A percentile compares a stretch with the other conserved stretches of the same genome.
Evolutionary conservation across 2,329 filamentous ascomycete species (phyloP).

Genomic region (Lithohypha guttulata): DNA sequence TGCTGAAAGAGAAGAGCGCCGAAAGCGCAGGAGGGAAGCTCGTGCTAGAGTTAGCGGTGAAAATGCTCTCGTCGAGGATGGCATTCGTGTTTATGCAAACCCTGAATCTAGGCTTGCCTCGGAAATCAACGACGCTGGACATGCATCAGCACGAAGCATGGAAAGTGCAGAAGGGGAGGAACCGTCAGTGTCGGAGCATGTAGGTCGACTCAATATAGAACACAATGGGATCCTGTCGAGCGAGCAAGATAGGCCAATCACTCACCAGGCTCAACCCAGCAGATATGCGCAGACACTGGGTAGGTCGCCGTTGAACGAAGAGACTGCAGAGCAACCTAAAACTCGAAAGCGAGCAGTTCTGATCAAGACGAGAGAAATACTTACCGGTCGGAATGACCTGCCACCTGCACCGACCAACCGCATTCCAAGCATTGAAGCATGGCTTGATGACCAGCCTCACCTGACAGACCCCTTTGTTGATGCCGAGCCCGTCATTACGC

Average conservation of each 20-base stretch:
- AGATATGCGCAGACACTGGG: conserved; percentile 19
- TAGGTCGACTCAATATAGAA: neutral
- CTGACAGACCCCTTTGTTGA: conserved; percentile 37
- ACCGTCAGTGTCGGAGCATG: neutral
- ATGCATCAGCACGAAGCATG: neutral
- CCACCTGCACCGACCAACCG: conserved; percentile 32
- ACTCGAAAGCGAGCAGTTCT: conserved; percentile 33
- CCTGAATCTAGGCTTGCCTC: neutral
- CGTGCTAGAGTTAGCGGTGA: conserved; percentile 1
- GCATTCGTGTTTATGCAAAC: conserved; percentile 22
- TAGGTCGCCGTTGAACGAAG: conserved; percentile 21
- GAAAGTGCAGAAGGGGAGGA: neutral
- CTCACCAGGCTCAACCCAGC: conserved; percentile 8
- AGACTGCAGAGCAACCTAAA: conserved; percentile 19
- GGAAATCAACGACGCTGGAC: neutral
- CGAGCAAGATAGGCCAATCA: neutral
- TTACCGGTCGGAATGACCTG: conserved; percentile 29
- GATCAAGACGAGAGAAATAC: conserved; percentile 36
- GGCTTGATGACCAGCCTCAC: conserved; percentile 48
- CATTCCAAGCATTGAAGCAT: conserved; percentile 49
- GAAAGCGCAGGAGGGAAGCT: conserved; percentile 10
- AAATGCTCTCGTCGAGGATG: conserved; percentile 18
- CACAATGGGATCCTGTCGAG: neutral
- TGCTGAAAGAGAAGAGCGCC: conserved; percentile 9
- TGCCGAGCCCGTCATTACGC: conserved; percentile 13